These are phyloP conservation scores for Entelexis paramagnoliae DNA, from an alignment of 1,139 yeast genomes.

Conservation along the genomic window DNA sequence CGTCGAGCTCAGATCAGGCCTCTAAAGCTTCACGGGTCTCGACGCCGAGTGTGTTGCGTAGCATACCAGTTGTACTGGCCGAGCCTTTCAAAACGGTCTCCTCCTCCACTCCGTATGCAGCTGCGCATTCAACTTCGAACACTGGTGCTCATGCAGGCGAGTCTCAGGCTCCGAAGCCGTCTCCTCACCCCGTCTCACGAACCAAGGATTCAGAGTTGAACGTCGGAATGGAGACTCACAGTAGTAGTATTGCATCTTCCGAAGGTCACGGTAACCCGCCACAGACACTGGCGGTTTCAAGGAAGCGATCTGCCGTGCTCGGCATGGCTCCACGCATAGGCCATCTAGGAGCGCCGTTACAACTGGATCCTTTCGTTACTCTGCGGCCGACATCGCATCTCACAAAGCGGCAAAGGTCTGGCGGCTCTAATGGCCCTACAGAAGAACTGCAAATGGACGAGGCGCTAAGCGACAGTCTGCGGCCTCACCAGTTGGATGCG, in stretches of 20 bases:
- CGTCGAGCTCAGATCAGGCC: neutral
- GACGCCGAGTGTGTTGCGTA: neutral
- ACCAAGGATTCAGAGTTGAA: no score
- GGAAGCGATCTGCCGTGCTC: neutral
- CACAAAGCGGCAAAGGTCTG: neutral
- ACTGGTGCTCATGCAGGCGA: no score
- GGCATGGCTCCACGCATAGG: neutral
- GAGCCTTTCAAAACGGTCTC: no score
- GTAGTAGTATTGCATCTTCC: no score
- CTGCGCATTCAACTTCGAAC: no score
- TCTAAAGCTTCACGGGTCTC: neutral
- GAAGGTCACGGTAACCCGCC: no score
- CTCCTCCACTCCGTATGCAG: no score
- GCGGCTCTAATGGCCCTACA: neutral
- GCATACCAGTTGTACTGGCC: neutral
- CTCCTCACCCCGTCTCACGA: no score
- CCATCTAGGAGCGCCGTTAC: neutral
- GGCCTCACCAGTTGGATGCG: slow-evolving; percentile 84
- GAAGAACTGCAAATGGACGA: slow-evolving; percentile 41
- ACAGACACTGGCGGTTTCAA: neutral
- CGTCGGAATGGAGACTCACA: neutral
- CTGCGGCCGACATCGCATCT: neutral
- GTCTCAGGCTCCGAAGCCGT: no score
- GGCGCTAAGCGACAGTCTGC: slow-evolving; percentile 41
- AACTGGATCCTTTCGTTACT: neutral